Percentiles rank a stretch among this genome's conserved stretches.
phyloP scores from a whole-genome alignment of 2,329 filamentous ascomycete species.

The Gremmenia infestans region DNA sequence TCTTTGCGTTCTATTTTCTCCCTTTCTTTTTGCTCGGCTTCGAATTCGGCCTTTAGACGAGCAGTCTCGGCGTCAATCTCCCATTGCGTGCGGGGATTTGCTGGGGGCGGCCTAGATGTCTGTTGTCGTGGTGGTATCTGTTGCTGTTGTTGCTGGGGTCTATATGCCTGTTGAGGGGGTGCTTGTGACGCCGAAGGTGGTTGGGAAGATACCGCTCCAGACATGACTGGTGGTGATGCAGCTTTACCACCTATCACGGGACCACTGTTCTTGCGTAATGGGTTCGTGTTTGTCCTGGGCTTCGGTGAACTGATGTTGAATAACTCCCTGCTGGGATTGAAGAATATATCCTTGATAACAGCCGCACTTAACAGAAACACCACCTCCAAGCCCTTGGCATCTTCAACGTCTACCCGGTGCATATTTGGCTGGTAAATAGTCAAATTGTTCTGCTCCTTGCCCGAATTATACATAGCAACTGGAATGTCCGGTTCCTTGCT shows the following conservation, averaged over 20 bases:
- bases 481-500: constrained; percentile 93
- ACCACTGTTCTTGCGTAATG: constrained; percentile 27
- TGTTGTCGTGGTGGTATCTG: constrained; percentile 10
- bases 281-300: constrained; percentile 19
- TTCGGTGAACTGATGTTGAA: constrained; percentile 65
- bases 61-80: constrained; percentile 72
- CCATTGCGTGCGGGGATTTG: constrained; percentile 33
- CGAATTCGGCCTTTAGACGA: constrained; percentile 55
- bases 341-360: constrained; percentile 61
- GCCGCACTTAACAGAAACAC: constrained; percentile 62
- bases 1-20: constrained; percentile 52
- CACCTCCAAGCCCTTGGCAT: constrained; percentile 87
- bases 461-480: constrained; percentile 75
- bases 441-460: constrained; percentile 55
- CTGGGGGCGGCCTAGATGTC: constrained; percentile 13
- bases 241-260: constrained; percentile 21
- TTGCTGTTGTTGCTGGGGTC: constrained; percentile 18
- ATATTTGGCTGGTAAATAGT: constrained; percentile 94
- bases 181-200: constrained; percentile 20
- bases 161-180: constrained; percentile 9
- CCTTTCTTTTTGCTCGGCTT: constrained; percentile 40
- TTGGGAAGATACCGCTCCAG: constrained; percentile 20
- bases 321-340: constrained; percentile 61
- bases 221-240: constrained; percentile 22
- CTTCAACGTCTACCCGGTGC: constrained; percentile 84